phyloP scores from a whole-genome alignment of 768 basidiomycete genomes.

The Lepiota venenata region DNA sequence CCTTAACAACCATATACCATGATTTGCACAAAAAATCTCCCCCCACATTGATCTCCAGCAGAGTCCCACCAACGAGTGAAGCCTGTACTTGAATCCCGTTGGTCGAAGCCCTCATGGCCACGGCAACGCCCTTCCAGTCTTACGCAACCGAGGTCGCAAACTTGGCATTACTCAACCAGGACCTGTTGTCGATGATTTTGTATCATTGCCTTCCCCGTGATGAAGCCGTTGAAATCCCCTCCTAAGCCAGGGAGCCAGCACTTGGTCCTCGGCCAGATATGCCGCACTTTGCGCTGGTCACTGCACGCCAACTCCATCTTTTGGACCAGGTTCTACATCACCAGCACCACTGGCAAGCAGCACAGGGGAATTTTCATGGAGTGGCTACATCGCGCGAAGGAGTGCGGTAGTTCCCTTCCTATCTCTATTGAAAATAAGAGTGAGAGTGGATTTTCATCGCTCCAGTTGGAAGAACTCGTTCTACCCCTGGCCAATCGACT shows the following conservation, averaged over 20 bases:
- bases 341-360: neutral
- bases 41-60: no score
- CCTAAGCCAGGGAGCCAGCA: neutral
- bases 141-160: neutral
- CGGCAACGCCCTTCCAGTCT: neutral
- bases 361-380: neutral
- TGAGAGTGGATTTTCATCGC: constrained; percentile 1
- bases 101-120: no score
- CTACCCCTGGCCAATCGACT: neutral
- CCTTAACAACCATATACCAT: constrained; percentile 2
- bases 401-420: neutral
- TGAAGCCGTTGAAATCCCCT: neutral
- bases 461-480: constrained; percentile 5
- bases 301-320: neutral
- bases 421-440: constrained; percentile 9
- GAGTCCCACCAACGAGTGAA: no score
- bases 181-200: constrained; percentile 2
- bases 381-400: constrained; percentile 1
- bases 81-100: no score
- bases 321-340: constrained; percentile 6
- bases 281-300: neutral
- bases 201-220: neutral
- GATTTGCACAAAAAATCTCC: neutral
- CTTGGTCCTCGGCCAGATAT: constrained; percentile 5
- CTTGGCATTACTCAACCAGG: neutral